Conservation (phyloP, 2,329 filamentous ascomycete genomes). For the Lecanicillium sp. region DNA sequence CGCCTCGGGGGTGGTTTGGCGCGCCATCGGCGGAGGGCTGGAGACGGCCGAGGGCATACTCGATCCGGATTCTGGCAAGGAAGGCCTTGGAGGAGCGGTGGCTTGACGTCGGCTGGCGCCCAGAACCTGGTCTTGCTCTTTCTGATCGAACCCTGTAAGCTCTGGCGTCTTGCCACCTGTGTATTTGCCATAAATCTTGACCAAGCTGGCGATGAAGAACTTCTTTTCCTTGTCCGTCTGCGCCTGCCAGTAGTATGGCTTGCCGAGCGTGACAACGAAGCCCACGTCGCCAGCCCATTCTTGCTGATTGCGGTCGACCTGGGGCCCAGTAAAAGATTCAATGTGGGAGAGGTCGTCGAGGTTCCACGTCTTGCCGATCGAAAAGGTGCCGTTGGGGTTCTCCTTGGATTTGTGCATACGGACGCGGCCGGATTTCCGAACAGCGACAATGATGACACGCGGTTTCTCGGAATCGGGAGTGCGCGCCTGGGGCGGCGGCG, state of each 20-base stretch:
- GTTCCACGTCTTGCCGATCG: slow-evolving; percentile 97
- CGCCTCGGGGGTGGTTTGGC: slow-evolving; percentile 10
- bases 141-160: slow-evolving; percentile 73
- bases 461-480: slow-evolving; percentile 71
- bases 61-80: slow-evolving; percentile 17
- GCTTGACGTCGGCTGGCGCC: slow-evolving; percentile 43
- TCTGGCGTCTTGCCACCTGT: slow-evolving; percentile 77
- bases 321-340: slow-evolving; percentile 67
- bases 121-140: slow-evolving; percentile 68
- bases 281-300: slow-evolving; percentile 77
- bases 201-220: slow-evolving; percentile 91
- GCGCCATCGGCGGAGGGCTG: background rate
- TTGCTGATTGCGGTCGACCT: slow-evolving; percentile 51
- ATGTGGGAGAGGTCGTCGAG: slow-evolving; percentile 81
- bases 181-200: slow-evolving; percentile 97
- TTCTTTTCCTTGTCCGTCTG: slow-evolving; percentile 94
- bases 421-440: slow-evolving; percentile 85
- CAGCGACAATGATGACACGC: slow-evolving; percentile 85
- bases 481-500: slow-evolving; percentile 72
- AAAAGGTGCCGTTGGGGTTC: slow-evolving; percentile 88
- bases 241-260: slow-evolving; percentile 96
- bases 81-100: slow-evolving; percentile 20
- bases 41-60: slow-evolving; percentile 13
- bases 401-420: slow-evolving; percentile 96
- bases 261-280: slow-evolving; percentile 81